Conservation (phyloP, 176 grass and related monocot genomes). For the Triticum turgidum region DNA sequence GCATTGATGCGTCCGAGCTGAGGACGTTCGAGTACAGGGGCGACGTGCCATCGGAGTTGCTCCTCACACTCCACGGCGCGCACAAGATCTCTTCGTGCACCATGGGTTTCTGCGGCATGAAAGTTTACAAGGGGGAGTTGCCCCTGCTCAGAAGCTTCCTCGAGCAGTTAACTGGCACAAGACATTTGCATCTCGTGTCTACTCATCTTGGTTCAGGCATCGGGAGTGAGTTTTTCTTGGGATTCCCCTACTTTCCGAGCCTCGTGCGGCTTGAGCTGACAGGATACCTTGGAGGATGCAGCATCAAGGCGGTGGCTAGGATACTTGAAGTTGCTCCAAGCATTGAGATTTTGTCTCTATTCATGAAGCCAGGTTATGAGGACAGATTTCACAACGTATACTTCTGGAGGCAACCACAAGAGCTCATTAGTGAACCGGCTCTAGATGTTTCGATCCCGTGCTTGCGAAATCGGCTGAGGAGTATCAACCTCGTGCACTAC, state of each 20-base stretch:
- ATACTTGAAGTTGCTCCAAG: not conserved
- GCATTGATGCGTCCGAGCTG: not conserved
- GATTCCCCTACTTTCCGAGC: not conserved
- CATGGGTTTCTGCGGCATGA: not conserved
- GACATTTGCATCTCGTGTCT: not conserved
- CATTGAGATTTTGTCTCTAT: not conserved
- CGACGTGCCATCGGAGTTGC: not conserved
- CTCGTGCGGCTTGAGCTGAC: not conserved
- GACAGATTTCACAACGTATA: not conserved
- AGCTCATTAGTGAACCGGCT: not conserved
- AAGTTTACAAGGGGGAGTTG: no score
- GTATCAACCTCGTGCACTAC: conserved; percentile 17
- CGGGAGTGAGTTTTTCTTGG: no score
- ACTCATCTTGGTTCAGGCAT: not conserved
- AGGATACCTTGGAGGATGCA: not conserved
- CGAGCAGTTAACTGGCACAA: no score
- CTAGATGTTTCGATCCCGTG: not conserved
- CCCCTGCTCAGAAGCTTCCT: no score
- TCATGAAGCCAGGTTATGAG: not conserved
- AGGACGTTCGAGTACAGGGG: not conserved
- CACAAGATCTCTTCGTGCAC: not conserved
- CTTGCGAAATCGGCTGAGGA: not conserved
- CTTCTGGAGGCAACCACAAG: no score
- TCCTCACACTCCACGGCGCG: not conserved
- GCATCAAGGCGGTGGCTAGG: not conserved